Percentiles rank a stretch among this genome's conserved stretches.
Evolutionary conservation across 257 asterid genomes (phyloP).

Genomic region (Rhazya stricta): DNA sequence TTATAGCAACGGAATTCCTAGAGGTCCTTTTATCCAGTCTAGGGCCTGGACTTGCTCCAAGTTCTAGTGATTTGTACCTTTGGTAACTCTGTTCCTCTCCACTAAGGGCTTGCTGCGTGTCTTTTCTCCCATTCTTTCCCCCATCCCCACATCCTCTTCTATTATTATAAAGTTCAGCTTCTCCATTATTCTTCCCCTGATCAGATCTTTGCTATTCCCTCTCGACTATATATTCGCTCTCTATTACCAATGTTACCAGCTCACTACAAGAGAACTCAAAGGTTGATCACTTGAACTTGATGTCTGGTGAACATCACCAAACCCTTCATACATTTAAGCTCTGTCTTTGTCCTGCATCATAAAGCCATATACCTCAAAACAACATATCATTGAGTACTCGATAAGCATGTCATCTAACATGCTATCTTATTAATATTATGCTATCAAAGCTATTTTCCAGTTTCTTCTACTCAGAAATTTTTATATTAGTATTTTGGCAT

Average conservation of each 20-base stretch:
- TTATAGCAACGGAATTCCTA: too few species aligned
- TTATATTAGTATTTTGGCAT: too few species aligned
- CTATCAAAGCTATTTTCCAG: neutral
- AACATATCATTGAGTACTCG: neutral
- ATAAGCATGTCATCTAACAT: neutral
- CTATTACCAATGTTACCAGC: neutral
- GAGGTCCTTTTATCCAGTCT: too few species aligned
- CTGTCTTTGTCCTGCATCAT: neutral
- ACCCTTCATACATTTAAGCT: neutral
- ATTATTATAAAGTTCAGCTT: too few species aligned
- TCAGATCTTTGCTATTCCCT: neutral
- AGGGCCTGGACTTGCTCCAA: too few species aligned
- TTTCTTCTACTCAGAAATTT: neutral
- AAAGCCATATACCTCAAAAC: neutral
- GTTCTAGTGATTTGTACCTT: too few species aligned
- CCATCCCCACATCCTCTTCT: too few species aligned
- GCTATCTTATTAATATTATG: neutral
- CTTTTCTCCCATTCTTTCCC: too few species aligned
- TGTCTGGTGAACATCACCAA: neutral
- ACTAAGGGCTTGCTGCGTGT: too few species aligned
- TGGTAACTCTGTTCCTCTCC: too few species aligned
- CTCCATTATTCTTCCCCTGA: neutral
- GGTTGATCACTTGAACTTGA: neutral
- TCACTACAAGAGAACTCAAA: neutral
- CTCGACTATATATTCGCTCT: neutral